These are phyloP conservation scores for Colletotrichum truncatum DNA, from an alignment of 2,329 filamentous ascomycete species.

Conservation along the genomic window DNA sequence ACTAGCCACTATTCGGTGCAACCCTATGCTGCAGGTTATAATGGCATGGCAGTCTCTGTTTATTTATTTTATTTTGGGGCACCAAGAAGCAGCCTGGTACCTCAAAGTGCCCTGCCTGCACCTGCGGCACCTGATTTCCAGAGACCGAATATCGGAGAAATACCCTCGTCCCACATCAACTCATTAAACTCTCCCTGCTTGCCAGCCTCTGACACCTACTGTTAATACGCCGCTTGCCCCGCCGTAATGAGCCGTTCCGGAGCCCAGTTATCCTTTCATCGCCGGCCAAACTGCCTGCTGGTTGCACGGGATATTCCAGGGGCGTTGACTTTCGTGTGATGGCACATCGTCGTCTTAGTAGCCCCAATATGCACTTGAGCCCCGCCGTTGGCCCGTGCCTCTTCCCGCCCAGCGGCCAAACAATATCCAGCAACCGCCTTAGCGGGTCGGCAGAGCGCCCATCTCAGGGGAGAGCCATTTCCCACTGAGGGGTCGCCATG, in stretches of 20 bases:
- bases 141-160: not conserved
- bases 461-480: not conserved
- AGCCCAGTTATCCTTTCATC: not conserved
- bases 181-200: slow-evolving; percentile 22
- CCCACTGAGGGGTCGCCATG: slow-evolving; percentile 20
- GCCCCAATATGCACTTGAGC: not conserved
- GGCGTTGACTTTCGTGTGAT: not conserved
- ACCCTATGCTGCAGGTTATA: too few species aligned
- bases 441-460: not conserved
- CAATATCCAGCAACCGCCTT: not conserved
- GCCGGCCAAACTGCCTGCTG: not conserved
- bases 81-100: too few species aligned
- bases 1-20: too few species aligned
- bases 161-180: not conserved
- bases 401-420: not conserved
- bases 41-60: too few species aligned
- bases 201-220: not conserved
- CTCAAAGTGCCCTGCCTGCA: not conserved
- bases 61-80: too few species aligned
- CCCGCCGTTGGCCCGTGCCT: slow-evolving; percentile 1
- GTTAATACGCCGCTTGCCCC: not conserved
- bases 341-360: not conserved
- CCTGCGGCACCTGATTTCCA: not conserved
- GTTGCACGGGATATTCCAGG: not conserved
- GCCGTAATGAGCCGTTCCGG: slow-evolving; percentile 7